These are phyloP conservation scores for Achaetomiella virescens DNA, from an alignment of 495 filamentous ascomycete genomes.

Conservation along the genomic window DNA sequence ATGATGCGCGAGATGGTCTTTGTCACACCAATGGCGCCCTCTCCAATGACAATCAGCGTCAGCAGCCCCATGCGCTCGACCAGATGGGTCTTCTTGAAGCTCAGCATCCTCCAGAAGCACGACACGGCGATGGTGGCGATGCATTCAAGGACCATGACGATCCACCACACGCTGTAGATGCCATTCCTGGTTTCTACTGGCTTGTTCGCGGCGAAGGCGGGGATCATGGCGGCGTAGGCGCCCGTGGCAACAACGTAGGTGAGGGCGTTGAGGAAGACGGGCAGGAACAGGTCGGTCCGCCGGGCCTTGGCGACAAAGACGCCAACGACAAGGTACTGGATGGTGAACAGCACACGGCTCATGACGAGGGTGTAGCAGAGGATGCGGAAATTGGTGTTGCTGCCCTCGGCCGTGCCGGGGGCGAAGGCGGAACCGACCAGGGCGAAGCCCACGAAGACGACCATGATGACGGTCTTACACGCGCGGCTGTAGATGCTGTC, in stretches of 20 bases:
- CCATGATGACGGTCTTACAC: constrained; percentile 59
- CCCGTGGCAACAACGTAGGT: constrained; percentile 36
- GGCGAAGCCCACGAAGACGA: constrained; percentile 58
- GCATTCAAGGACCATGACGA: constrained; percentile 51
- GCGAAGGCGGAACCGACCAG: constrained; percentile 53
- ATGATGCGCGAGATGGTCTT: constrained; percentile 31
- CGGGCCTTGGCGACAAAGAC: constrained; percentile 36
- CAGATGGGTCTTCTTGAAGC: constrained; percentile 60
- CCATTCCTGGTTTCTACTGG: constrained; percentile 23
- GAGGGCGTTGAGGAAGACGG: constrained; percentile 39
- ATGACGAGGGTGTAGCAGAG: constrained; percentile 28
- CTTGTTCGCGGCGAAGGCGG: constrained; percentile 28
- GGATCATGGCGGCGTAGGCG: constrained; percentile 39
- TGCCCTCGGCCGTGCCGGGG: constrained; percentile 26
- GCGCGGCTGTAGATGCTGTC: constrained; percentile 61
- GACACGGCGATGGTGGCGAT: constrained; percentile 50
- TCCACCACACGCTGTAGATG: constrained; percentile 54
- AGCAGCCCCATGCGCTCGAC: constrained; percentile 61
- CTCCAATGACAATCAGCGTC: constrained; percentile 64
- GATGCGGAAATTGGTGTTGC: constrained; percentile 28
- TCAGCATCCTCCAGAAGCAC: constrained; percentile 47
- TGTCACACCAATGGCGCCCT: constrained; percentile 47
- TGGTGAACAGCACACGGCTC: constrained; percentile 42
- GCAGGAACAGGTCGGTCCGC: constrained; percentile 23
- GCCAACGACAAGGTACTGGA: constrained; percentile 51